Base-by-base conservation (phyloP, 2,329 filamentous ascomycete species). In the Fusarium napiforme region DNA sequence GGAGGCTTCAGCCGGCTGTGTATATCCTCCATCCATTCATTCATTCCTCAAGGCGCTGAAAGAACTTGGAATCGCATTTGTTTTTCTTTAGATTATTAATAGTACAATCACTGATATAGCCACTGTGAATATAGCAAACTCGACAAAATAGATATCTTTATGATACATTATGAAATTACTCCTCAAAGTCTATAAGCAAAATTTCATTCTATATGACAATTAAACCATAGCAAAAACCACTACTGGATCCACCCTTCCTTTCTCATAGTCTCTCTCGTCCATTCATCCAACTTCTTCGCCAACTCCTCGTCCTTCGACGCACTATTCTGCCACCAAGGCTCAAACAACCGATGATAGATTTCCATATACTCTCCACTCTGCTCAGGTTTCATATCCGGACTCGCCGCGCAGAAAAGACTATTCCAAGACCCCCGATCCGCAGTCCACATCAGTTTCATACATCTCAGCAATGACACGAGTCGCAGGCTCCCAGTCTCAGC, bases 381-480 rank as follows among this genome's bases (percentile, higher is more conserved):
- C 2, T 64, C 52, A 2, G 50, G 43, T n/a, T 64, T 68, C 64
- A 76, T 71, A 6, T 73, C 59, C 0, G 12, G 58, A 16, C 74
- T 64, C 0, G 74, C 74, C 0, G 47, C 71, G 18, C 74, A 76
- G 30, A 68, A 76, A 12, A 76, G 10, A 9, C 60, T 75, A 11
- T 68, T 76, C 74, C 73, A 76, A 0, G 74, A 76, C 0, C 74
- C 74, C 7, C 61, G 57, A 3, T 76, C 74, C 0, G 66, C 74
- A 23, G 55, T 21, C 59, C 56, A 63, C 1, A 52, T 16, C 14
- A 63, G 23, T 23, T 64, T 62, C 4, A 76, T 30, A 14, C 43
- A 39, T 1, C 62, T 43, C 3, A 53, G 11, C 9, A 58, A 12
- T 0, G 58, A 26, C 8, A 73, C 8, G 0, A 71, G 7, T 9